Evolutionary conservation across 75 land plant genomes (phyloP).

Genomic region (Picea glauca): DNA sequence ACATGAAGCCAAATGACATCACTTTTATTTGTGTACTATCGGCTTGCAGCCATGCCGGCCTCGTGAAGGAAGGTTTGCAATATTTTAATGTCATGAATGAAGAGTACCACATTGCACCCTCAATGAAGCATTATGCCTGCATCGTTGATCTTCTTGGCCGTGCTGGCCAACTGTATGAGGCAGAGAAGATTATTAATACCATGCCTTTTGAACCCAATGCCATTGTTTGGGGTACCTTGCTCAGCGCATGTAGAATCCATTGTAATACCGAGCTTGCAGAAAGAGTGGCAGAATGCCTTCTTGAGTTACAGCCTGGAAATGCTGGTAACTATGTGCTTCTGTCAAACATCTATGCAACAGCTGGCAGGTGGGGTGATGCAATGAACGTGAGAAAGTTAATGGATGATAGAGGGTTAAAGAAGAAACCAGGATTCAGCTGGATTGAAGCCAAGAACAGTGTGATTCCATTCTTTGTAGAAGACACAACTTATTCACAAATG

Average conservation of each 20-base stretch:
- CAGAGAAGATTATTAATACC: background rate
- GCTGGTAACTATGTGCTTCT: background rate
- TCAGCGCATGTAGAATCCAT: background rate
- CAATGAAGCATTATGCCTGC: background rate
- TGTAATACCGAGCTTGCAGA: background rate
- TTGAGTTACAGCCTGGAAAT: background rate
- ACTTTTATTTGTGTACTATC: conserved; percentile 6
- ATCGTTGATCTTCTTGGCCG: background rate
- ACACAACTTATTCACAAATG: background rate
- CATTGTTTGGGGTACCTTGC: background rate
- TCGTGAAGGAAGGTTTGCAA: background rate
- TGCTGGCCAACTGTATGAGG: background rate
- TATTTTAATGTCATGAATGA: background rate
- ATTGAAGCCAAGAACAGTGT: background rate
- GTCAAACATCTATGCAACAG: background rate
- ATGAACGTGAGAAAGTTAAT: background rate
- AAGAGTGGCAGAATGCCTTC: background rate
- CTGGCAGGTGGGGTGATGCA: background rate
- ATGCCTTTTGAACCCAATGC: background rate
- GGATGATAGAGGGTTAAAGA: background rate
- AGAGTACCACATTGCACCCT: background rate
- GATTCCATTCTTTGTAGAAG: background rate
- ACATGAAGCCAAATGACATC: conserved; percentile 14
- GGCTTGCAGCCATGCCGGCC: conserved; percentile 12
- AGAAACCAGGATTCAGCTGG: background rate